A percentile compares a stretch with the other conserved stretches of the same genome.
phyloP scores from a whole-genome alignment of 2,329 filamentous ascomycete genomes.

The Hyphodiscus sp. region DNA sequence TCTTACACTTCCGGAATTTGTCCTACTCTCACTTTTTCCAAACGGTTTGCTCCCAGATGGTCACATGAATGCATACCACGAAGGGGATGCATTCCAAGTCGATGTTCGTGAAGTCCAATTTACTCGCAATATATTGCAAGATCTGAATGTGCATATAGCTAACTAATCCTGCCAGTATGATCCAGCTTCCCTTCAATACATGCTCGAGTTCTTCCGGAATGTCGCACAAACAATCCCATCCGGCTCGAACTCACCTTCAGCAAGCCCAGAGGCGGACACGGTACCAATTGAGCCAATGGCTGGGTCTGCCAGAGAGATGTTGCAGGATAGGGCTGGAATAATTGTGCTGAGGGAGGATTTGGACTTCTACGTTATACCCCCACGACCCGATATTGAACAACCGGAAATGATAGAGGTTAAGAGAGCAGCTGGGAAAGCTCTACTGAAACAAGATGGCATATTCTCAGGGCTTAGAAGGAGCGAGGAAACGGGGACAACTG shows the following conservation, averaged over 20 bases:
- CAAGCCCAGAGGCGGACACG: conserved; percentile 57
- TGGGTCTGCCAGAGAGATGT: conserved; percentile 64
- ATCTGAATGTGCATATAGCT: conserved; percentile 38
- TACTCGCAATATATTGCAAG: conserved; percentile 28
- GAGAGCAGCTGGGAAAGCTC: conserved; percentile 77
- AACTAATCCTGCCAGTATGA: conserved; percentile 68
- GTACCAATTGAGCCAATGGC: conserved; percentile 68
- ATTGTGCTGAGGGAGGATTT: conserved; percentile 94
- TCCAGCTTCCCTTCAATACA: conserved; percentile 91
- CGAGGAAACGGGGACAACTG: conserved; percentile 91
- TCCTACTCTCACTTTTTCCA: conserved; percentile 92
- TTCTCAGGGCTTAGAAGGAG: conserved; percentile 94
- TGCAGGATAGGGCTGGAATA: conserved; percentile 86
- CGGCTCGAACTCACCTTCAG: conserved; percentile 58
- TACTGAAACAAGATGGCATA: conserved; percentile 86
- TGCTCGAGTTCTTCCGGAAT: conserved; percentile 96
- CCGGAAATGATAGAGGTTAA: conserved; percentile 95
- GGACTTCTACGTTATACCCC: conserved; percentile 96
- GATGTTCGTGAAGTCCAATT: conserved; percentile 64
- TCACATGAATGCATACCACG: conserved; percentile 87
- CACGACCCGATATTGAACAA: conserved; percentile 74
- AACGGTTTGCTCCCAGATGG: conserved; percentile 97
- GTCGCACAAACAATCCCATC: conserved; percentile 94
- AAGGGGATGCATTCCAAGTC: conserved; percentile 91
- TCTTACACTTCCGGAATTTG: conserved; percentile 92